Percentiles rank a stretch among this genome's conserved stretches.
These are phyloP conservation scores for Lactarius hatsudake DNA, from an alignment of 768 basidiomycete species.

Conservation along the genomic window DNA sequence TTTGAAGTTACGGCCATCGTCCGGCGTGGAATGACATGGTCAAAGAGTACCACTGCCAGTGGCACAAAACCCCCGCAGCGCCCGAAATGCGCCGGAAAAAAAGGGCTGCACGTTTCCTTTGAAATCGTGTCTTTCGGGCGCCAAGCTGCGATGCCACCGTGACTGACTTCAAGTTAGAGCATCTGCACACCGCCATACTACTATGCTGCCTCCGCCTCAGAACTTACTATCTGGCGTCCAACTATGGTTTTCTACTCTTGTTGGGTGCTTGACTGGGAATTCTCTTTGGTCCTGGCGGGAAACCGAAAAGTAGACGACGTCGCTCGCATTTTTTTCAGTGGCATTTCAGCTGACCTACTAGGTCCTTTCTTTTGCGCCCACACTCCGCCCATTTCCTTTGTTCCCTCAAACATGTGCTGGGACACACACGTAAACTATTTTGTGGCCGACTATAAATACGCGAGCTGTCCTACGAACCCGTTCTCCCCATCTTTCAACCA, in stretches of 20 bases:
- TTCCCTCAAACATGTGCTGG: not conserved
- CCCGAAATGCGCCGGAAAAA: not conserved
- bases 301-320: too few species aligned
- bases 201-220: not conserved
- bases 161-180: not conserved
- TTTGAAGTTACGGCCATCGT: not conserved
- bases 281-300: not conserved
- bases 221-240: not conserved
- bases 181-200: not conserved
- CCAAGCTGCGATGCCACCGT: not conserved
- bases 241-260: not conserved
- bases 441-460: constrained; percentile 6
- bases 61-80: not conserved
- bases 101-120: not conserved
- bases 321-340: not conserved
- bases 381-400: not conserved
- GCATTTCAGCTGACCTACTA: not conserved
- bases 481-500: not conserved
- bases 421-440: not conserved
- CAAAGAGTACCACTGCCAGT: not conserved
- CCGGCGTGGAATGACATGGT: not conserved
- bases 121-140: not conserved
- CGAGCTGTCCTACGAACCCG: not conserved
- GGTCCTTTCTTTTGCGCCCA: not conserved
- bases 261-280: not conserved